Base-by-base conservation (phyloP, 371 early-diverging fungal genomes). In the Mucor mucedo region DNA sequence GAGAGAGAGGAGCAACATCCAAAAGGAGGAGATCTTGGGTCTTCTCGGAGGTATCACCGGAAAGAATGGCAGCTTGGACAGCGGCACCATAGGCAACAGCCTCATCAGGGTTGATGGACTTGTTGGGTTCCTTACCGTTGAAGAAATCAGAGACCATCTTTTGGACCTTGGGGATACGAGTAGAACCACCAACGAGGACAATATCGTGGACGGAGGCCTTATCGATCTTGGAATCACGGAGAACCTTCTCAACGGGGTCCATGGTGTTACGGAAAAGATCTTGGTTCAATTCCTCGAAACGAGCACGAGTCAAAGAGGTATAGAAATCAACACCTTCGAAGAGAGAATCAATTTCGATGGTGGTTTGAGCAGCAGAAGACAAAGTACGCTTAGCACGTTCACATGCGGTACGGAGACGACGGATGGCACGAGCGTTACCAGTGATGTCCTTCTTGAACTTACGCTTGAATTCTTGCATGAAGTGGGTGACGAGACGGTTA, bases 121-220 rank as follows among this genome's bases (percentile, higher is more conserved):
- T 92, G 93, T 91, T 91, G 70, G 93, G 92, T 83, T 96, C 92
- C 87, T 94, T 95, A 76, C 95, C 96, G 84, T 93, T 89, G 85
- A 98, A 98, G 86, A 85, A 93, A 84, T 98, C 98, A 28, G 93
- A 91, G 63, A 99, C 92, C 73, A 99, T 87, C 87, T 98, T 93
- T 84, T 96, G 98, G 71, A 99, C 93, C 91, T 96, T 98, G 84
- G 99, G 99, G 82, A 99, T 99, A 91, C 99, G 98, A 66, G 99
- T 98, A 72, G 98, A 98, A 73, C 99, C 99, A 83, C 99, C 99
- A 71, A 99, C 99, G 39, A 99, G 86, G 70, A 99, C 97, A 73
- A 99, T 96, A 76, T 98, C 97, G 77, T 97, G 83, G 66, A 99
- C 94, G 55, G 82, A 68, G 68, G 83, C 70, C 90, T 98, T 99